Conservation (phyloP, 441 rosid genomes). For the Jatropha podagrica region DNA sequence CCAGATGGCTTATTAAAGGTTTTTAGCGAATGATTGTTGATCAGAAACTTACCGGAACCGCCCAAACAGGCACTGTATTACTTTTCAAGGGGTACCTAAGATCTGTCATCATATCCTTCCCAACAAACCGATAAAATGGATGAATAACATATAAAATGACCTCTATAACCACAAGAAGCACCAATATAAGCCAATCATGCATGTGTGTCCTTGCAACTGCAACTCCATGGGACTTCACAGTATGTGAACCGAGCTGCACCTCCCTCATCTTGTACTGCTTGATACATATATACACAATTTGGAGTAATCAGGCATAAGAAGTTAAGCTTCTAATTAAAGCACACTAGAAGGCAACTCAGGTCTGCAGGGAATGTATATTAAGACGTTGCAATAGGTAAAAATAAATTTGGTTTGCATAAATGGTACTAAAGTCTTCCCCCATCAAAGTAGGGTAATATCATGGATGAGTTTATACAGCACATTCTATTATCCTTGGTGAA, state of each 20-base stretch:
- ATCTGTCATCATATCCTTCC: conserved; percentile 92
- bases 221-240: conserved; percentile 69
- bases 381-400: not conserved
- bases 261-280: conserved; percentile 55
- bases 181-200: conserved; percentile 82
- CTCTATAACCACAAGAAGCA: conserved; percentile 55
- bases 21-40: conserved; percentile 6
- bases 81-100: conserved; percentile 73
- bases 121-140: conserved; percentile 90
- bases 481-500: too few relatives aligned
- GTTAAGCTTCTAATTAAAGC: conserved; percentile 17
- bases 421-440: too few relatives aligned
- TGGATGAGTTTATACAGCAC: too few relatives aligned
- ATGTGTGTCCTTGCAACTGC: conserved; percentile 54
- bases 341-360: not conserved
- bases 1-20: not conserved
- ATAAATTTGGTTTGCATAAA: not conserved
- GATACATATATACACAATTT: conserved; percentile 1
- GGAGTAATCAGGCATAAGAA: conserved; percentile 1
- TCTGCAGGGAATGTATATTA: not conserved
- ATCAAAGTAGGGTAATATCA: too few relatives aligned
- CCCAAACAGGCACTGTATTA: conserved; percentile 80
- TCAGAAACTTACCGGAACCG: conserved; percentile 65
- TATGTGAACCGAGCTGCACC: conserved; percentile 57
- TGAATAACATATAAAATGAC: conserved; percentile 44